phyloP scores from a whole-genome alignment of 1,284 basidiomycete species.

The Ustilago shanxiensis region DNA sequence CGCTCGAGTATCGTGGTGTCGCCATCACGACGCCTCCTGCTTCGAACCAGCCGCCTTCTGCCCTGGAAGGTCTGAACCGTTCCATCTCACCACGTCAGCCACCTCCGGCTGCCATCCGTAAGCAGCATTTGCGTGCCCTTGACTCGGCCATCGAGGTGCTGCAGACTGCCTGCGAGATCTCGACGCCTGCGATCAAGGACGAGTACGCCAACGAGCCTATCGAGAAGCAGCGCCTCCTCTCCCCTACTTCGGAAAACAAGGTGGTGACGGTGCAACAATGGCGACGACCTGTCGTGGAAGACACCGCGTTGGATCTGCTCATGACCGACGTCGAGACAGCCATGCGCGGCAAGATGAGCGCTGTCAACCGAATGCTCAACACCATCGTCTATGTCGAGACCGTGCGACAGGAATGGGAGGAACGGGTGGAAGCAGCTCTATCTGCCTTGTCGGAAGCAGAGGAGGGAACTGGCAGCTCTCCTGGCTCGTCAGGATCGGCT shows the following conservation, averaged over 20 bases:
- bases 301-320: constrained; percentile 84
- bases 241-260: constrained; percentile 71
- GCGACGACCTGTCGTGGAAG: constrained; percentile 72
- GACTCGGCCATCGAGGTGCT: constrained; percentile 88
- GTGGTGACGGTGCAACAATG: constrained; percentile 61
- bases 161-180: constrained; percentile 82
- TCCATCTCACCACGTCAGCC: constrained; percentile 57
- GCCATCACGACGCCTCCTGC: constrained; percentile 71
- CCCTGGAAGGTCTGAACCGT: constrained; percentile 62
- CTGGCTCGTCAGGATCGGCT: constrained; percentile 30
- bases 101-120: constrained; percentile 56
- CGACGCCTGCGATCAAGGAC: constrained; percentile 88
- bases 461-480: constrained; percentile 35
- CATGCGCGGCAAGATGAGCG: constrained; percentile 92
- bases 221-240: constrained; percentile 89
- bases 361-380: constrained; percentile 95
- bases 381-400: constrained; percentile 97
- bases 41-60: constrained; percentile 68
- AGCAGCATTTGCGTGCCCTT: constrained; percentile 76
- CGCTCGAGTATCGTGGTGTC: constrained; percentile 87
- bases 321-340: constrained; percentile 87
- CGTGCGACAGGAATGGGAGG: constrained; percentile 96
- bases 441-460: constrained; percentile 71
- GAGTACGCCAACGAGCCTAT: constrained; percentile 82
- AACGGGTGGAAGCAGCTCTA: constrained; percentile 80